Conservation (phyloP, 129 eudicot species). For the Escallonia rubra region DNA sequence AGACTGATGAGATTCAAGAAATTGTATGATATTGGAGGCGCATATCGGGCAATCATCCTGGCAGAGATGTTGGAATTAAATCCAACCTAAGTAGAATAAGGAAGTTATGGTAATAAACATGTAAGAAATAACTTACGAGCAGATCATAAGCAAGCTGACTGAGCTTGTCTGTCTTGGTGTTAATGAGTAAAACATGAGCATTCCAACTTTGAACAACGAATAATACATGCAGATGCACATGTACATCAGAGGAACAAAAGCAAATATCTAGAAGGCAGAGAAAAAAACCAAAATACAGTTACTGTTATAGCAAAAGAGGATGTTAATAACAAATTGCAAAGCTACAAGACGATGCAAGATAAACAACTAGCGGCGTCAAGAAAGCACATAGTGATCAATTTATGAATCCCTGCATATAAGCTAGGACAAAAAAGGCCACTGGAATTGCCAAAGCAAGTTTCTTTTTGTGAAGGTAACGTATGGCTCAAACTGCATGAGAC, state of each 20-base stretch:
- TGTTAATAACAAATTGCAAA: background rate
- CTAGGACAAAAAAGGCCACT: background rate
- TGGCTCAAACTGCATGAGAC: no score
- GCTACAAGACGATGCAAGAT: background rate
- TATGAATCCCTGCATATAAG: background rate
- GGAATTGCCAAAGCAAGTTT: background rate
- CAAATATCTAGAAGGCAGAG: constrained; percentile 50
- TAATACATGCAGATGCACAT: constrained; percentile 95
- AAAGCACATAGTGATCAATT: background rate
- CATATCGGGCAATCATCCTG: constrained; percentile 99
- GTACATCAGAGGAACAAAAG: constrained; percentile 89
- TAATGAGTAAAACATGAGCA: constrained; percentile 82
- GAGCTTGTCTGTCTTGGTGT: constrained; percentile 94
- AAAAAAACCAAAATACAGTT: constrained; percentile 7
- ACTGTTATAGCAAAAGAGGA: background rate
- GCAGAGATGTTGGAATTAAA: constrained; percentile 8
- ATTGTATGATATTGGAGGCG: constrained; percentile 92
- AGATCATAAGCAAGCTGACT: constrained; percentile 88
- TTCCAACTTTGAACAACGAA: constrained; percentile 86
- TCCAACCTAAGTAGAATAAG: no score
- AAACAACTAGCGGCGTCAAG: background rate
- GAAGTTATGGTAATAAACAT: background rate
- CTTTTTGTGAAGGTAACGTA: no score
- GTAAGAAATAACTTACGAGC: constrained; percentile 64
- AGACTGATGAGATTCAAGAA: constrained; percentile 88